phyloP scores from a whole-genome alignment of 257 asterid genomes.

The Henckelia pumila region DNA sequence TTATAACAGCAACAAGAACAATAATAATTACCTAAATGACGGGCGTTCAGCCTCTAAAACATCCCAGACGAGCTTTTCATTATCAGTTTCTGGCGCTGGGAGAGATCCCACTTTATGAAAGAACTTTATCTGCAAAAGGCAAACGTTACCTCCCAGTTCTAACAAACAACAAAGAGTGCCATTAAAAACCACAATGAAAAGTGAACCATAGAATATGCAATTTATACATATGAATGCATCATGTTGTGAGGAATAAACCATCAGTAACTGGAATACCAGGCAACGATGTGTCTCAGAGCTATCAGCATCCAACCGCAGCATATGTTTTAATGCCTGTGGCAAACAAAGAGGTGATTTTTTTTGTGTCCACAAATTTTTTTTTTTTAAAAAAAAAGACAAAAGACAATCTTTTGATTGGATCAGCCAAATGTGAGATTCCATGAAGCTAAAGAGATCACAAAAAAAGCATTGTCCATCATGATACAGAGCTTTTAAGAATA shows the following conservation, averaged over 20 bases:
- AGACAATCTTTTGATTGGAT: conserved; percentile 4
- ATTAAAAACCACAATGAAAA: not conserved
- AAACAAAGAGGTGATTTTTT: conserved; percentile 25
- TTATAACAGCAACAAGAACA: conserved; percentile 1
- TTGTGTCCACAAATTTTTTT: conserved; percentile 5
- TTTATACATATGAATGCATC: not conserved
- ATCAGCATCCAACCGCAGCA: conserved; percentile 70
- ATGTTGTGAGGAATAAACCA: conserved; percentile 5
- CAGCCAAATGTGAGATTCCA: not conserved
- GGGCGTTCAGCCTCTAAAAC: conserved; percentile 83
- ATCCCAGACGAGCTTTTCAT: conserved; percentile 74
- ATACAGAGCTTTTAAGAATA: conserved; percentile 9
- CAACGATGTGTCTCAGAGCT: conserved; percentile 81
- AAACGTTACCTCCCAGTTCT: conserved; percentile 4
- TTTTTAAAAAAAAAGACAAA: conserved; percentile 14
- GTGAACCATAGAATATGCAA: not conserved
- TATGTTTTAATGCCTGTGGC: conserved; percentile 80
- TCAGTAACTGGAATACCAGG: conserved; percentile 55
- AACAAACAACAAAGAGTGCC: conserved; percentile 2
- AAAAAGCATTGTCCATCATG: conserved; percentile 10
- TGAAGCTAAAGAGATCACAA: not conserved
- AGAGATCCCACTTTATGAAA: conserved; percentile 71
- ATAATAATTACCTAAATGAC: conserved; percentile 63
- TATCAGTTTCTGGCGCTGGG: conserved; percentile 65
- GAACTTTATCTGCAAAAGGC: conserved; percentile 63